These are phyloP conservation scores for Aspergillus latus DNA, from an alignment of 2,329 filamentous ascomycete genomes.

Conservation along the genomic window DNA sequence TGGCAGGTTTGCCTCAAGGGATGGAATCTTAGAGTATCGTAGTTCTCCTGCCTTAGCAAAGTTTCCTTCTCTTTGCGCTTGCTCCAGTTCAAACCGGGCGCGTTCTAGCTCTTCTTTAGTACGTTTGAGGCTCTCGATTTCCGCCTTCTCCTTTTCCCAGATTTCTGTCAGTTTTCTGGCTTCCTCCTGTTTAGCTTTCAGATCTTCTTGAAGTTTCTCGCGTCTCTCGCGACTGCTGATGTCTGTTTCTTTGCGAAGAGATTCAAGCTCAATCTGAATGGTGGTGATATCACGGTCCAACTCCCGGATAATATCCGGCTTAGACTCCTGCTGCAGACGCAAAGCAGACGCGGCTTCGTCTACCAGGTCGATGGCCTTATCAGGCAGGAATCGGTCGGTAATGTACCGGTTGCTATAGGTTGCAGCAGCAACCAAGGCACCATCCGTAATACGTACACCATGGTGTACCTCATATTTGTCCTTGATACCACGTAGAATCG, in stretches of 20 bases:
- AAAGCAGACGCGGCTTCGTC: conserved; percentile 92
- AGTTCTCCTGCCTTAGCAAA: conserved; percentile 90
- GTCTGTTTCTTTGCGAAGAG: conserved; percentile 89
- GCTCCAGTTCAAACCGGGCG: conserved; percentile 80
- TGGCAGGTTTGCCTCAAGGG: conserved; percentile 74
- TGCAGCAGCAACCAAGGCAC: conserved; percentile 85
- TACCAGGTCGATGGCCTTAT: conserved; percentile 96
- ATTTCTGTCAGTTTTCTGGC: conserved; percentile 71
- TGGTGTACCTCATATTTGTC: conserved; percentile 98
- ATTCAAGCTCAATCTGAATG: conserved; percentile 94
- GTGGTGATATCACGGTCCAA: conserved; percentile 96
- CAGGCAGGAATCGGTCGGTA: conserved; percentile 90
- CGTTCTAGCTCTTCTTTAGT: conserved; percentile 85
- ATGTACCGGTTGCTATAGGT: conserved; percentile 95
- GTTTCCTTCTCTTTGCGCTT: conserved; percentile 82
- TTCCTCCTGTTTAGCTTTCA: conserved; percentile 76
- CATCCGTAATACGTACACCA: conserved; percentile 90
- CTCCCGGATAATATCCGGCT: conserved; percentile 89
- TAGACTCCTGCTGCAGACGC: conserved; percentile 91
- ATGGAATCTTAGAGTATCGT: conserved; percentile 82
- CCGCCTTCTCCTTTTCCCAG: conserved; percentile 86
- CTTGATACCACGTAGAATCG: conserved; percentile 93
- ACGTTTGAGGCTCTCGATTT: conserved; percentile 84
- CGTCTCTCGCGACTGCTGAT: conserved; percentile 82
- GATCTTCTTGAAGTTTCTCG: conserved; percentile 75